Evolutionary conservation across 75 land plant species (phyloP), one percentile per base, ranked within the genome.

Genomic region (Azolla pinnata): DNA sequence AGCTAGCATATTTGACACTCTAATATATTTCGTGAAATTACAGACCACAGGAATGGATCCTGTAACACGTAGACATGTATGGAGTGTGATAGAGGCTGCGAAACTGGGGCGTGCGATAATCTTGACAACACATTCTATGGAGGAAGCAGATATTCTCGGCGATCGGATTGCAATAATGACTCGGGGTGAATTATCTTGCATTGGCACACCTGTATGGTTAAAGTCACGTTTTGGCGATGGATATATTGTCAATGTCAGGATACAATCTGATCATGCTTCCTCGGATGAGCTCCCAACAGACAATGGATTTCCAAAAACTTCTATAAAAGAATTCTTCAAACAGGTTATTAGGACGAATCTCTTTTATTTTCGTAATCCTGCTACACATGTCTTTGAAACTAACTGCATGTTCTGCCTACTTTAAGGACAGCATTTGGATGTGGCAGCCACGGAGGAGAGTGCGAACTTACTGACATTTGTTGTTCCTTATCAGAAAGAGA

Each of bases 21-120:
- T n/a, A 38, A 38, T 38, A 14, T 7, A 38, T 14, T 7, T n/a
- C 19, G 16, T 54, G 18, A 18, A 4, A 25, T 0, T 29, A 35
- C 67, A 70, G 72, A 70, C 72, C 4, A 63, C 72, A 55, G 72
- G 72, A 18, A 70, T 70, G 72, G 72, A 70, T 50, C 72, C 72
- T 29, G 35, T 70, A n/a, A 40, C 67, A 46, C 60, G 67, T 7
- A 70, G 72, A 60, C 34, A 63, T 56, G 67, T 70, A 4, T 70
- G 72, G 72, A 47, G 54, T 54, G 54, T 70, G 20, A 70, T 70
- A 34, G 53, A 70, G 49, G 30, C n/a, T 21, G 31, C 60, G n/a
- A 70, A 70, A 44, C 42, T 24, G 12, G 67, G 60, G 0, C 46
- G 61, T n/a, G 67, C 67, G 17, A 57, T 70, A 9, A 44, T 70